Base-by-base conservation (phyloP, 129 eudicot species). In the Helianthus tuberosus region DNA sequence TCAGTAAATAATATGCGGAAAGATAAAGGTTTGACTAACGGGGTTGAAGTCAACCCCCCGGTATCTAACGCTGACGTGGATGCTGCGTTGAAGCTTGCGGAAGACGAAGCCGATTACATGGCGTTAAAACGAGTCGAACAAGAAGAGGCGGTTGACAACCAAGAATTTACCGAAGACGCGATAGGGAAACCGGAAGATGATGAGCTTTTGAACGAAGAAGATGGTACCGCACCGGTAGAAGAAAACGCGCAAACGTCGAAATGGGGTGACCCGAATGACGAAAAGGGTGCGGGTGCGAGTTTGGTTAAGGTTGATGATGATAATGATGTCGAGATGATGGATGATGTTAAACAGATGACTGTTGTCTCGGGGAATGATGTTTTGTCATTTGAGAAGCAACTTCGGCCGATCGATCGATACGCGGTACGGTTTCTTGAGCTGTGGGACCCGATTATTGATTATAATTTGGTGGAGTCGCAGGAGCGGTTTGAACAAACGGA, bases 41-140 rank as follows among this genome's bases (percentile, higher is more conserved):
- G 81, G 32, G 64, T 52, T 36, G 94, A 89, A 68, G 82, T 73
- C 61, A 55, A 71, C 52, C 75, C 43, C 14, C 75, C 84, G 3
- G 76, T 91, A 5, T 86, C 96, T 43, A 88, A 81, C 66, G 91
- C 85, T 0, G 99, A 95, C 46, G 84, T 95, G 52, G 99, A 95
- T 81, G 99, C 97, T 82, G 99, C 99, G 3, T 83, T 95, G 75
- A 91, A 85, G 69, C 81, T 85, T 66, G 99, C 97, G 15, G 99
- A 95, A 84, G 99, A 95, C 72, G 99, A 95, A 78, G 99, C 99
- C 25, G 99, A 95, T 76, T 95, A 95, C 86, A 95, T 95, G 99
- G 99, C 99, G 14, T 57, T 95, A 74, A 95, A 95, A 79, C 91
- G 75, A 79, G 99, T 95, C 57, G 99, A 95, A 55, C 84, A 91